Evolutionary conservation across 495 filamentous ascomycete species (phyloP).

Genomic region (Copromyces sp.): DNA sequence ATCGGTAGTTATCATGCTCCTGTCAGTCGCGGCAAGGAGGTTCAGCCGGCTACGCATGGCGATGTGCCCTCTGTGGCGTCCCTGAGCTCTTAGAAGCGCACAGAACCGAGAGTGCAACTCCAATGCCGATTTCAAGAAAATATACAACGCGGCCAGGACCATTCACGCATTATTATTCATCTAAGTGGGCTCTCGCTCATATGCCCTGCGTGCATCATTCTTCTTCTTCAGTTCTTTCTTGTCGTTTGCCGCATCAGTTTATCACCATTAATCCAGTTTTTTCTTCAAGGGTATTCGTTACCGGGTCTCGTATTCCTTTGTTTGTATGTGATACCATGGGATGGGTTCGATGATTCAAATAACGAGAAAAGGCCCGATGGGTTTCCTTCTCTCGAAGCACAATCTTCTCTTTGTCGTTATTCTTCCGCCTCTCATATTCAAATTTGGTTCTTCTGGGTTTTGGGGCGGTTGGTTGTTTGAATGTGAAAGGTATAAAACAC

Average conservation of each 20-base stretch:
- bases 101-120: not conserved
- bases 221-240: not conserved
- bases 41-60: conserved; percentile 8
- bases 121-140: not conserved
- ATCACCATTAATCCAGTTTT: not conserved
- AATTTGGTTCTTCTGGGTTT: not conserved
- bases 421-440: not conserved
- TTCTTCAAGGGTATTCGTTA: not conserved
- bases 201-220: not conserved
- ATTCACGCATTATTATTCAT: not conserved
- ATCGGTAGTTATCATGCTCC: conserved; percentile 30
- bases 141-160: not conserved
- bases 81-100: not conserved
- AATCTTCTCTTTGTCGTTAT: not conserved
- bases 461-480: not conserved
- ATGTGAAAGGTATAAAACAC: not conserved
- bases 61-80: not conserved
- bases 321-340: not conserved
- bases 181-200: not conserved
- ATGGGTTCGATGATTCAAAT: not conserved
- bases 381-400: not conserved
- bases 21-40: conserved; percentile 23
- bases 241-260: not conserved
- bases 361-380: not conserved
- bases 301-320: not conserved